These are phyloP conservation scores for Colletotrichum gigasporum DNA, from an alignment of 2,329 filamentous ascomycete genomes.

Conservation along the genomic window DNA sequence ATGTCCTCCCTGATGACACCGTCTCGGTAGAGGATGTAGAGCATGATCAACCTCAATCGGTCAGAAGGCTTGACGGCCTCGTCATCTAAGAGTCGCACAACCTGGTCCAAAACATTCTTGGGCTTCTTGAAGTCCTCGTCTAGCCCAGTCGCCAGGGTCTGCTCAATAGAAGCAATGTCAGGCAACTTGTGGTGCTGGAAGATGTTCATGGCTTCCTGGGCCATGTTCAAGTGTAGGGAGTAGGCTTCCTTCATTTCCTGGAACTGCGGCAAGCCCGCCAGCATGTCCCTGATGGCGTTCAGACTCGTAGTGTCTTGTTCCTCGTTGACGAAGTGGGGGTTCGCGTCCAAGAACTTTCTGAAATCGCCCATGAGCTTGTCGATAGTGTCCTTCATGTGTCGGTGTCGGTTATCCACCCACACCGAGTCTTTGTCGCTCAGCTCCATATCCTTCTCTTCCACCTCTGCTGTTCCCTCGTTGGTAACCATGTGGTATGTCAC, in stretches of 20 bases:
- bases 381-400: constrained; percentile 98
- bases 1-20: constrained; percentile 88
- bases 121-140: constrained; percentile 94
- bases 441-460: constrained; percentile 90
- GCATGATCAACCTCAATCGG: constrained; percentile 82
- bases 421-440: constrained; percentile 91
- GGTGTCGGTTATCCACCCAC: constrained; percentile 94
- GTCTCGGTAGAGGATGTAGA: constrained; percentile 87
- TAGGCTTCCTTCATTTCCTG: constrained; percentile 96
- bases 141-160: constrained; percentile 88
- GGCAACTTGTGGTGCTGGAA: constrained; percentile 87
- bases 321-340: constrained; percentile 89
- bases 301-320: constrained; percentile 77
- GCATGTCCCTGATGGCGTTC: constrained; percentile 95
- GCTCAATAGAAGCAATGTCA: constrained; percentile 88
- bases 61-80: constrained; percentile 77
- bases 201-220: constrained; percentile 94
- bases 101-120: constrained; percentile 86
- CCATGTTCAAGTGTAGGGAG: constrained; percentile 94
- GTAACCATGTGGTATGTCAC: constrained; percentile 83
- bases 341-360: constrained; percentile 87
- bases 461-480: constrained; percentile 76
- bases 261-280: constrained; percentile 93
- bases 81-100: constrained; percentile 90
- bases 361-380: constrained; percentile 94